Percentiles rank a stretch among this genome's conserved stretches.
Conservation (phyloP, 2,329 filamentous ascomycete genomes). For the Blastomyces percursus region DNA sequence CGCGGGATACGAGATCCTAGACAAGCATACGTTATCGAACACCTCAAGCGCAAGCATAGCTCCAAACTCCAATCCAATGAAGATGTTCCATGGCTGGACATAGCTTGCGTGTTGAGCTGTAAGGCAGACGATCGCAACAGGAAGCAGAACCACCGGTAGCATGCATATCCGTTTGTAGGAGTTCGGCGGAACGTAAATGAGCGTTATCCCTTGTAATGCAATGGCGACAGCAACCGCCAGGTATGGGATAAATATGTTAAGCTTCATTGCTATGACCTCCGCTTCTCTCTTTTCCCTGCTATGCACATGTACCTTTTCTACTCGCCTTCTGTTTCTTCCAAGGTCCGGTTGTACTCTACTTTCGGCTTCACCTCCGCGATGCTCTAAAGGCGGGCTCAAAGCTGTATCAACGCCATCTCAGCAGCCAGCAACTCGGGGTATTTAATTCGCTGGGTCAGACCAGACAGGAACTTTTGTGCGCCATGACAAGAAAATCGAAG, state of each 20-base stretch:
- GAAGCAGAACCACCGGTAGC: conserved; percentile 4
- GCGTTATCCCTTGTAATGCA: conserved; percentile 3
- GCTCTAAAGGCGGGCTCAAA: too few species aligned
- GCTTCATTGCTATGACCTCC: neutral
- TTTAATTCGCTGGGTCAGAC: too few species aligned
- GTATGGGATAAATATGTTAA: conserved; percentile 1
- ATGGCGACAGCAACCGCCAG: neutral
- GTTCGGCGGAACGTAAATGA: conserved; percentile 5
- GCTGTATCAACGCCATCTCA: too few species aligned
- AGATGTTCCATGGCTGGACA: conserved; percentile 1
- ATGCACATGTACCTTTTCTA: too few species aligned
- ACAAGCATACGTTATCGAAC: conserved; percentile 9
- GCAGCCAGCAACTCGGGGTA: too few species aligned
- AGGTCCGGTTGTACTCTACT: too few species aligned
- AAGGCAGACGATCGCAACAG: neutral
- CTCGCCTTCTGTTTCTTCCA: too few species aligned
- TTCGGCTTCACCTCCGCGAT: too few species aligned
- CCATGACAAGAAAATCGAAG: too few species aligned
- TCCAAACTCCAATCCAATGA: conserved; percentile 5
- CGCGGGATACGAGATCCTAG: neutral
- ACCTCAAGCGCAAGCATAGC: conserved; percentile 5
- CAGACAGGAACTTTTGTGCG: too few species aligned
- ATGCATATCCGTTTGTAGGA: conserved; percentile 7
- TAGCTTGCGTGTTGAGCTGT: conserved; percentile 6
- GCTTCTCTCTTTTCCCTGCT: neutral